Evolutionary conservation across 2,329 filamentous ascomycete species (phyloP).

Genomic region (Aspergillus novoparasiticus): DNA sequence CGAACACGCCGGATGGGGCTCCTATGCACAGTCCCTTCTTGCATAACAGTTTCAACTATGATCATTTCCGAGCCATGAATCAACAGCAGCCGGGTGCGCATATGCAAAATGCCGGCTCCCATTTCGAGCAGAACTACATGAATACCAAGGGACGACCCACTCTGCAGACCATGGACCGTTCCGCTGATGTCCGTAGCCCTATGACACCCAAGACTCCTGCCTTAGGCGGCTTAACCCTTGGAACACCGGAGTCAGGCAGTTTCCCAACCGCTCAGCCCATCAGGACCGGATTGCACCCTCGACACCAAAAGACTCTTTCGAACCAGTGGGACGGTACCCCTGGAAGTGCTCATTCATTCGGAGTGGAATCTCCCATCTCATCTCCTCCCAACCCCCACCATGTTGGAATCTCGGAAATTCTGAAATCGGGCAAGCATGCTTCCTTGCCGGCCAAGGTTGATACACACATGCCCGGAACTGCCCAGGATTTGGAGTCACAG

Average conservation of each 20-base stretch:
- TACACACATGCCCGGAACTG: slow-evolving; percentile 45
- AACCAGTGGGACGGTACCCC: slow-evolving; percentile 89
- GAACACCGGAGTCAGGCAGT: slow-evolving; percentile 69
- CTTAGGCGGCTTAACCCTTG: slow-evolving; percentile 71
- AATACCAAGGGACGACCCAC: slow-evolving; percentile 61
- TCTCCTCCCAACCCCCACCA: slow-evolving; percentile 67
- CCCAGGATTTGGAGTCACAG: slow-evolving; percentile 69
- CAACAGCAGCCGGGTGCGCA: slow-evolving; percentile 48
- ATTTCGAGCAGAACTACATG: slow-evolving; percentile 60
- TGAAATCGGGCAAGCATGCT: slow-evolving; percentile 78
- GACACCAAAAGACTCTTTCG: slow-evolving; percentile 81
- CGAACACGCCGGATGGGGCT: slow-evolving; percentile 86
- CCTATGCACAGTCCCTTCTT: slow-evolving; percentile 91
- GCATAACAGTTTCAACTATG: slow-evolving; percentile 71
- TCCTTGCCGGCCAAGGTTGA: slow-evolving; percentile 88
- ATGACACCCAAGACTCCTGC: slow-evolving; percentile 85
- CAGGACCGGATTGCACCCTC: slow-evolving; percentile 62
- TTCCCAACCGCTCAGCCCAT: slow-evolving; percentile 75
- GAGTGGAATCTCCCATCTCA: slow-evolving; percentile 78
- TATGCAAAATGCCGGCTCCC: slow-evolving; percentile 43
- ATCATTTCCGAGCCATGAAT: slow-evolving; percentile 71
- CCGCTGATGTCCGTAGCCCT: slow-evolving; percentile 74
- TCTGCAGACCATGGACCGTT: slow-evolving; percentile 67
- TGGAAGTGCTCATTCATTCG: slow-evolving; percentile 79
- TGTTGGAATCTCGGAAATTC: slow-evolving; percentile 82